phyloP scores from a whole-genome alignment of 169 alveolate genomes.

The Plasmodium chabaudi region DNA sequence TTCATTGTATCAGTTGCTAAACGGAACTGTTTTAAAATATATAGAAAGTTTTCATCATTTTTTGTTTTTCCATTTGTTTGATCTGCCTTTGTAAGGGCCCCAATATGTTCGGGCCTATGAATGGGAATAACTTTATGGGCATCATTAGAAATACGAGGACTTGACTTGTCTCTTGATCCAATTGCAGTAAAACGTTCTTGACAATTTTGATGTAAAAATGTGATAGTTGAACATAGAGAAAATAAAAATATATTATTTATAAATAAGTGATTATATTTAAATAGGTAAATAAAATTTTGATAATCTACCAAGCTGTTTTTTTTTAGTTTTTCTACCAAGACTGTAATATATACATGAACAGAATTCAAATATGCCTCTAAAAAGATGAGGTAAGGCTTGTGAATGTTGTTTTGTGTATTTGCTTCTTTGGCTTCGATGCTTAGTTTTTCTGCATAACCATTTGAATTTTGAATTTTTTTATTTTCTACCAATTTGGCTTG shows the following conservation, averaged over 20 bases:
- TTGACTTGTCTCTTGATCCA: no score
- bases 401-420: background rate
- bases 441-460: background rate
- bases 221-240: slow-evolving; percentile 13
- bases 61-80: no score
- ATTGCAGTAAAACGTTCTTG: background rate
- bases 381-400: slow-evolving; percentile 17
- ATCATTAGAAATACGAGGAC: no score
- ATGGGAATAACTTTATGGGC: no score
- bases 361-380: slow-evolving; percentile 8
- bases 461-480: background rate
- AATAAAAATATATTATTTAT: slow-evolving; percentile 52
- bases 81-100: no score
- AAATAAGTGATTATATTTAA: slow-evolving; percentile 32
- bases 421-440: background rate
- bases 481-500: background rate
- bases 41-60: background rate
- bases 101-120: no score
- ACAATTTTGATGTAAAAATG: background rate
- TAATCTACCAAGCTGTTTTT: slow-evolving; percentile 24
- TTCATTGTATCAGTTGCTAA: background rate
- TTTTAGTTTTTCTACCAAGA: slow-evolving; percentile 40
- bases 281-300: slow-evolving; percentile 26
- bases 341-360: slow-evolving; percentile 21
- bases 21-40: background rate